Evolutionary conservation across 495 filamentous ascomycete species (phyloP).

Genomic region (Aspergillus cristatus): DNA sequence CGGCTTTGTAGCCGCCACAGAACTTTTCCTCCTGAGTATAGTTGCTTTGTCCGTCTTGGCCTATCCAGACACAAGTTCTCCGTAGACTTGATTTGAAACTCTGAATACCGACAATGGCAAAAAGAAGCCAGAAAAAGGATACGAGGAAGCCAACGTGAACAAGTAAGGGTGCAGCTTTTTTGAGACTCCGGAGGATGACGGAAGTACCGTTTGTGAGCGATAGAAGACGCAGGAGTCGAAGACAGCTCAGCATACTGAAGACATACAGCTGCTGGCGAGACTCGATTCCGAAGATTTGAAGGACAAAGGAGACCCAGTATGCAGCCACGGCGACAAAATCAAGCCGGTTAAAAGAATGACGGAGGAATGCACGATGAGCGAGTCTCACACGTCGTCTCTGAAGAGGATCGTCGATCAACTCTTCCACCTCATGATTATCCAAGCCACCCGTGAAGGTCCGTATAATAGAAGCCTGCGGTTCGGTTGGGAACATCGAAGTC

Average conservation of each 20-base stretch:
- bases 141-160: conserved; percentile 93
- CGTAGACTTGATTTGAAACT: conserved; percentile 93
- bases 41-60: conserved; percentile 33
- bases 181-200: conserved; percentile 88
- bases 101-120: conserved; percentile 93
- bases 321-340: conserved; percentile 96
- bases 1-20: conserved; percentile 73
- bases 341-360: conserved; percentile 89
- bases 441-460: conserved; percentile 70
- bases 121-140: conserved; percentile 97
- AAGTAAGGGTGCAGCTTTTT: conserved; percentile 89
- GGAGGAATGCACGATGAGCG: conserved; percentile 83
- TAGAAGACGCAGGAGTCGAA: conserved; percentile 83
- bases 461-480: conserved; percentile 60
- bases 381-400: conserved; percentile 78
- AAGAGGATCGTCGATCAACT: conserved; percentile 52
- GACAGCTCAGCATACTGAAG: conserved; percentile 91
- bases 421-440: conserved; percentile 44
- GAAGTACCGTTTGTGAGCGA: conserved; percentile 86
- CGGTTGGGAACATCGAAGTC: conserved; percentile 24
- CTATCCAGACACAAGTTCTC: conserved; percentile 81
- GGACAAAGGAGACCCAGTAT: conserved; percentile 81
- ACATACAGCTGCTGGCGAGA: conserved; percentile 64
- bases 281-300: conserved; percentile 61
- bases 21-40: conserved; percentile 51